Base-by-base conservation (phyloP, 371 early-diverging fungal species). In the Mucor sp. region DNA sequence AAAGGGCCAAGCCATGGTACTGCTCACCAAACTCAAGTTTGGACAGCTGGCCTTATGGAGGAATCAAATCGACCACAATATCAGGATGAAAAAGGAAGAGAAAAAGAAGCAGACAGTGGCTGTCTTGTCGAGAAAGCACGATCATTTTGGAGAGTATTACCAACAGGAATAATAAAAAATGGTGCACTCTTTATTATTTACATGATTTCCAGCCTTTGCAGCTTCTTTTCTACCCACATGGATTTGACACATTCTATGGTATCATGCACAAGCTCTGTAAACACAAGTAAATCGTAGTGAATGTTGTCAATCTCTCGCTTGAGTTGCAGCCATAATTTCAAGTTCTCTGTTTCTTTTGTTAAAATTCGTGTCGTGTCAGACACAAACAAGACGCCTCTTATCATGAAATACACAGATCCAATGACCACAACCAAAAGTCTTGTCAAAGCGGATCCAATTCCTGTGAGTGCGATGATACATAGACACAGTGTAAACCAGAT, bases 1-100 rank as follows among this genome's bases (percentile, higher is more conserved):
- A 1, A 87, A 84, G 65, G 89, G 89, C 4, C 85, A 87, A 59
- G 89, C 89, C 0, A 83, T 85, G 72, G 83, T 85, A 59, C 70
- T 87, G 35, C 74, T 89, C 37, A 79, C 85, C 0, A 78, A 81
- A 23, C 48, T 86, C 14, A 74, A 75, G 19, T 72, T 80, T 62
- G 89, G 89, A 0, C 85, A 77, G 23, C 28, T 71, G 3, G 72
- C 65, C 50, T 12, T 72, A 0, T 82, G 82, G 82, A 68, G 55
- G 37, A 17, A 19, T 23, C 43, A 63, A 25, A 12, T 53, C 8
- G 63, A 68, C 4, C 48, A 33, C 14, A 28, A 57, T 6, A 35
- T 30, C 25, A 62, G 47, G 8, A n/a, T 62, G n/a, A 25, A 56
- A 19, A 32, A 30, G 14, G 57, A 17, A 7, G 47, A 59, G 21